Base-by-base conservation (phyloP, 768 basidiomycete genomes). In the Xerocomellus intermedius region DNA sequence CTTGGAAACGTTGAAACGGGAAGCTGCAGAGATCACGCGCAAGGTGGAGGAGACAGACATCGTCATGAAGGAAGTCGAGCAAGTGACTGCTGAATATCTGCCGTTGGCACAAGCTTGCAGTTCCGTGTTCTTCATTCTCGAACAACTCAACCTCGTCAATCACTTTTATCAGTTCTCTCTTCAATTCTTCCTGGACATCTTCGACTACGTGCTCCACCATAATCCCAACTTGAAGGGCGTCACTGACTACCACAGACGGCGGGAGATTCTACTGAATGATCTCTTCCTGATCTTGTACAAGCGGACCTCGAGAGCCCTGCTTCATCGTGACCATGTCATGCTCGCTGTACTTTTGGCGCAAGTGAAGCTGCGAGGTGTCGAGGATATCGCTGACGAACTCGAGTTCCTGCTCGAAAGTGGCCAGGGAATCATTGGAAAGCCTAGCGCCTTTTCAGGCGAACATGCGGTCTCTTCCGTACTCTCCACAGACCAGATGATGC, bases 91-190 rank as follows among this genome's bases (percentile, higher is more conserved):
- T 2, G 94, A 98, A 69, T 99, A 98, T 68, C 78, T 95, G 13
- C 93, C 96, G 9, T 74, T 99, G 45, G 96, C 97, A 0, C 92
- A 94, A 65, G 94, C 94, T 5, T 97, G 95, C 80, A 96, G 94
- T 69, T 86, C 93, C 1, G 86, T 98, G 41, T 99, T 92, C 83
- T 99, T 99, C 75, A 89, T 96, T 55, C 77, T 99, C 63, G 96
- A 98, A 66, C 94, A 98, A 65, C 81, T 98, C 47, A 89, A 92
- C 68, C 80, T 89, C 50, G 83, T 98, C 76, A 93, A 96, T 67
- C 96, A 97, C 73, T 98, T 98, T 77, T 99, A 99, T 68, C 93
- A 98, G 71, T 99, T 99, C 79, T 98, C 97, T 2, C 81, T 99
- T 43, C 87, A 80, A 28, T 98, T 96, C 81, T 99, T 99, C 89